Conservation (phyloP, 2,329 filamentous ascomycete genomes). For the Septoria linicola region DNA sequence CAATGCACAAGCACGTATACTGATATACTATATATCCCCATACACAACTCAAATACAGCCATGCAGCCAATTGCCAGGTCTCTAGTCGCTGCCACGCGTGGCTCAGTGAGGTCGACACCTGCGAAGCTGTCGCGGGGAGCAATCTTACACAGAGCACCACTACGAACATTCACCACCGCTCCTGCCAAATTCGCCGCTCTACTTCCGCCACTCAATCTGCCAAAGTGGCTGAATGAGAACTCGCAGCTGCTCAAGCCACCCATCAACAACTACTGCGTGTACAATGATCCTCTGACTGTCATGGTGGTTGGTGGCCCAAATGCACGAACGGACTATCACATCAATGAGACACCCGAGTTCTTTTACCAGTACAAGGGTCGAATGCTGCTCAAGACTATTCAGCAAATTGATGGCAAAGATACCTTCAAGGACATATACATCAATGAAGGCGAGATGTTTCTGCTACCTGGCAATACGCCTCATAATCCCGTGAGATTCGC, state of each 20-base stretch:
- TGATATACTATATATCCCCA: too few relatives aligned
- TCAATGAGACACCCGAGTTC: slow-evolving; percentile 94
- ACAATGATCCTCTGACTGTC: slow-evolving; percentile 77
- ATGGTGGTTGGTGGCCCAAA: slow-evolving; percentile 98
- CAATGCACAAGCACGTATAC: too few relatives aligned
- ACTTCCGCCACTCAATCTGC: slow-evolving; percentile 43
- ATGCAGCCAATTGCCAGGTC: too few relatives aligned
- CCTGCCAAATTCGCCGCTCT: slow-evolving; percentile 1
- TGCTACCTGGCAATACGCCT: slow-evolving; percentile 89
- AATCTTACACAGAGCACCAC: neutral
- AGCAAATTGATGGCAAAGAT: slow-evolving; percentile 55
- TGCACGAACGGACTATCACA: slow-evolving; percentile 95
- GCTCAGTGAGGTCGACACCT: too few relatives aligned
- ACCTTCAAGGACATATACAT: slow-evolving; percentile 82
- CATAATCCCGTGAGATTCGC: slow-evolving; percentile 94
- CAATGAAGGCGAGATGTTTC: slow-evolving; percentile 88
- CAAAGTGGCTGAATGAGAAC: slow-evolving; percentile 75
- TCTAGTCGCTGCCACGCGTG: too few relatives aligned
- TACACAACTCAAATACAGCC: too few relatives aligned
- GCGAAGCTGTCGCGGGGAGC: neutral
- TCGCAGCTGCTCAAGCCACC: slow-evolving; percentile 89
- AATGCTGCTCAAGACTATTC: slow-evolving; percentile 91
- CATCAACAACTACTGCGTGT: slow-evolving; percentile 97
- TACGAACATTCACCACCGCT: slow-evolving; percentile 7
- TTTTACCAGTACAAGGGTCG: slow-evolving; percentile 95